Base-by-base conservation (phyloP, 805 yeast genomes). In the Sugiyamaella boreocaroliniensis region DNA sequence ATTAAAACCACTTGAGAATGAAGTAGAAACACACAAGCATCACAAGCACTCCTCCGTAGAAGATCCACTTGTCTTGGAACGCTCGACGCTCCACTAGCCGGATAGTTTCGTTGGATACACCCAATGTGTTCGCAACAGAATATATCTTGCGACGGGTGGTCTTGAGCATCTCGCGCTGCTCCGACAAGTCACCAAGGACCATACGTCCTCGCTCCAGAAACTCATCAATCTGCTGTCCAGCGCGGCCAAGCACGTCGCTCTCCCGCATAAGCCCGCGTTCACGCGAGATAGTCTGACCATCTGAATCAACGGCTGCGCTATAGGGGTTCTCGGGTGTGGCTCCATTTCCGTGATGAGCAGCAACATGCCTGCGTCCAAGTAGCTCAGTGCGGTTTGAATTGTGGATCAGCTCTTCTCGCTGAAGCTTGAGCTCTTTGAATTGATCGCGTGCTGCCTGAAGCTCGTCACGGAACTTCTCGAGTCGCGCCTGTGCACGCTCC, bases 151-250 rank as follows among this genome's bases (percentile, higher is more conserved):
- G 69, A 58, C 85, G 88, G 29, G 92, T 75, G 54, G 74, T 73
- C 52, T 76, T 72, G 52, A 92, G 74, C 29, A 83, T 76, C 61
- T 83, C 85, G 67, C 88, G 87, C 65, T 93, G 97, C 46, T 85
- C 89, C 16, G 86, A 85, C 19, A 93, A 73, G 64, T 90, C 96
- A 48, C 86, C 95, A 58, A 89, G 79, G 1, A 96, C 88, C 47
- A 78, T 77, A 55, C 85, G 80, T 1, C 97, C 98, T 84, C 88
- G 85, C 62, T 87, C 97, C 43, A 93, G 68, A 43, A 93, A 88
- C 58, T 87, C 89, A 65, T 93, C 99, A 55, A 93, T 71, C 65
- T 88, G 96, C 51, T 82, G 82, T 43, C 86, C 82, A 0, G 96
- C 89, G 52, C 86, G 73, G 32, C 77, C 76, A 47, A 73, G 52